Evolutionary conservation across 768 basidiomycete species (phyloP).

Genomic region (Lepiota subincarnata): DNA sequence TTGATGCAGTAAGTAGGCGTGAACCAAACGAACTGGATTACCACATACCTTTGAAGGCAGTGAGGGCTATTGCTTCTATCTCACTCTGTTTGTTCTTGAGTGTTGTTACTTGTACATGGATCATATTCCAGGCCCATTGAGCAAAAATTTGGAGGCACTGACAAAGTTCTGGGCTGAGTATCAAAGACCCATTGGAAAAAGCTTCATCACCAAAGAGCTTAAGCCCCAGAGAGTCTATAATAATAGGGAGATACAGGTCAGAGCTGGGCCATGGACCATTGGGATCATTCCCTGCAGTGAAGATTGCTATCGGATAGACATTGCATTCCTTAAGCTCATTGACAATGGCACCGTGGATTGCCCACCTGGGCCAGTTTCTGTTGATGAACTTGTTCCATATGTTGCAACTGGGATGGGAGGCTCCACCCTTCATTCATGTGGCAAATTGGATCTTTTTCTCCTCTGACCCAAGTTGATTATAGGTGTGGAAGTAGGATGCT

Average conservation of each 20-base stretch:
- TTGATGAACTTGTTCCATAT: background rate
- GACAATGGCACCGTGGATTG: background rate
- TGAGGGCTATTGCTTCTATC: no score
- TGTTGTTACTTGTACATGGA: background rate
- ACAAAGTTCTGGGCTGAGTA: background rate
- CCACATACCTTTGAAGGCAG: no score
- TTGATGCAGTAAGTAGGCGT: no score
- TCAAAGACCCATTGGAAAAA: background rate
- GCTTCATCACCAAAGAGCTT: background rate
- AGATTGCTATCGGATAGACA: background rate
- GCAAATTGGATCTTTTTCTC: slow-evolving; percentile 14
- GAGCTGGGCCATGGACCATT: background rate
- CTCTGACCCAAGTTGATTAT: background rate
- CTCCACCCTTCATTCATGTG: background rate
- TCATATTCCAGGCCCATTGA: background rate
- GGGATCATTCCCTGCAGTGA: background rate
- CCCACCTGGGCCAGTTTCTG: background rate
- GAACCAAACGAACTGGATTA: no score
- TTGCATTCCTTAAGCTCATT: background rate
- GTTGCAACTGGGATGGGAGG: background rate
- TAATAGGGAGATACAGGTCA: background rate
- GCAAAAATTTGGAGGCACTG: background rate
- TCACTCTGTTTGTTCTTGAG: no score
- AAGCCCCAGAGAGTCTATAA: background rate
- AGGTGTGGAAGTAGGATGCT: slow-evolving; percentile 15